phyloP scores from a whole-genome alignment of 2,329 filamentous ascomycete species.

The Epicoccum nigrum region DNA sequence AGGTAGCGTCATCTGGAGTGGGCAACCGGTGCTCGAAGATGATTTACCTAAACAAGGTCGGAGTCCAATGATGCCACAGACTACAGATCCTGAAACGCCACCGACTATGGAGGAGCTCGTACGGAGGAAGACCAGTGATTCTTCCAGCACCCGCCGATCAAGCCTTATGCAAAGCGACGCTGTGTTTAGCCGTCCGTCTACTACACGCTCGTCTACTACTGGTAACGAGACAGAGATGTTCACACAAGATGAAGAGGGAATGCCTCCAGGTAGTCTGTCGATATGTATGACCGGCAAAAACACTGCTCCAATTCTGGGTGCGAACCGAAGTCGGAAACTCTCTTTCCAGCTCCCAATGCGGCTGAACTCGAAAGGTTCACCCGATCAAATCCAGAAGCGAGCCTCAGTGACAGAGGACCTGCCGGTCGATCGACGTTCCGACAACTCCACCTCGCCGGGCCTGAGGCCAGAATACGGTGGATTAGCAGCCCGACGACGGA shows the following conservation, averaged over 20 bases:
- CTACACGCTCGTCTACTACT: conserved; percentile 1
- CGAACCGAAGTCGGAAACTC: conserved; percentile 16
- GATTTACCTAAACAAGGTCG: conserved; percentile 6
- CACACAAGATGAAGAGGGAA: conserved; percentile 22
- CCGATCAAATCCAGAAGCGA: conserved; percentile 5
- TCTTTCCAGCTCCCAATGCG: conserved; percentile 14
- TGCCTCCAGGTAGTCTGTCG: conserved; percentile 35
- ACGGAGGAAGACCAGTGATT: conserved; percentile 19
- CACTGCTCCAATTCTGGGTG: conserved; percentile 11
- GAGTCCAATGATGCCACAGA: conserved; percentile 23
- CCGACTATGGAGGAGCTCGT: conserved; percentile 32
- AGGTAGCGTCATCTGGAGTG: conserved; percentile 35
- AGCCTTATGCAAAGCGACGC: conserved; percentile 21
- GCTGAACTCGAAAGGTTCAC: background rate
- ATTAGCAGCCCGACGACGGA: conserved; percentile 37
- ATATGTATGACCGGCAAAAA: conserved; percentile 29
- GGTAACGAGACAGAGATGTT: conserved; percentile 2
- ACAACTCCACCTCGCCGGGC: background rate
- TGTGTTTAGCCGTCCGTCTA: conserved; percentile 17
- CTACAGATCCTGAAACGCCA: conserved; percentile 17
- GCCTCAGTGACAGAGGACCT: conserved; percentile 2
- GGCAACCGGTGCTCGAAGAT: conserved; percentile 12
- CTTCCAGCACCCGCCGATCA: conserved; percentile 10
- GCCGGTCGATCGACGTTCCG: background rate
- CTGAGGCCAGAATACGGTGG: conserved; percentile 16